These are phyloP conservation scores for Asterophora lycoperdoides DNA, from an alignment of 768 basidiomycete species.

Conservation along the genomic window DNA sequence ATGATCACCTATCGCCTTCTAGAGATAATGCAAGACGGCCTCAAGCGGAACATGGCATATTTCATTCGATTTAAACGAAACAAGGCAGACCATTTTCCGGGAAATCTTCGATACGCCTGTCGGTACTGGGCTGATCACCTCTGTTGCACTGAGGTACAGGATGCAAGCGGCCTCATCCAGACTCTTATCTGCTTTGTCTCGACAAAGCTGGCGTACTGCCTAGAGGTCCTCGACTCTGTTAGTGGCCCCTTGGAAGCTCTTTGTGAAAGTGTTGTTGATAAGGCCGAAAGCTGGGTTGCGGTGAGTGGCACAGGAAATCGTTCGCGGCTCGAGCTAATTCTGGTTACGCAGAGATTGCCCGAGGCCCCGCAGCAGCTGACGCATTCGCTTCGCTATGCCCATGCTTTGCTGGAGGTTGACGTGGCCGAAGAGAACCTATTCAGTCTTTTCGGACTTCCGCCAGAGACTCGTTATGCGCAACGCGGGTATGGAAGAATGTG, in stretches of 20 bases:
- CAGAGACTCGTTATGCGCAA: slow-evolving; percentile 12
- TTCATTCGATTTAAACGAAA: slow-evolving; percentile 15
- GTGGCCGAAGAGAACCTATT: slow-evolving; percentile 8
- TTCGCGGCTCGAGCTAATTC: background rate
- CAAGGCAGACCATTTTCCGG: slow-evolving; percentile 11
- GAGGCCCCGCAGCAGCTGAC: slow-evolving; percentile 1
- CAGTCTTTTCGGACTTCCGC: slow-evolving; percentile 9
- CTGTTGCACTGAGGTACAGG: slow-evolving; percentile 1
- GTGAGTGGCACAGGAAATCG: background rate
- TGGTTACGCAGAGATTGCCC: background rate
- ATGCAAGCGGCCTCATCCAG: slow-evolving; percentile 7
- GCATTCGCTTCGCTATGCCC: background rate
- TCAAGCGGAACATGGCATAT: slow-evolving; percentile 15
- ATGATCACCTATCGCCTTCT: slow-evolving; percentile 9
- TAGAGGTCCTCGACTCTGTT: slow-evolving; percentile 14
- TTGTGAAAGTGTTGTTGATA: slow-evolving; percentile 1
- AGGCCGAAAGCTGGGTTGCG: slow-evolving; percentile 10
- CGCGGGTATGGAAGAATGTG: slow-evolving; percentile 12
- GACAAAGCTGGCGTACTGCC: slow-evolving; percentile 11
- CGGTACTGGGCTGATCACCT: slow-evolving; percentile 16
- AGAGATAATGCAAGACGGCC: slow-evolving; percentile 14
- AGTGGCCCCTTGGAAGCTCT: slow-evolving; percentile 10
- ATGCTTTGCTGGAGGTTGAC: background rate
- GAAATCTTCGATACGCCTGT: slow-evolving; percentile 14
- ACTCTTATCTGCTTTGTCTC: slow-evolving; percentile 5